A percentile compares a stretch with the other conserved stretches of the same genome.
Evolutionary conservation across 2,329 filamentous ascomycete species (phyloP).

Genomic region (Sclerotiophoma versabilis): DNA sequence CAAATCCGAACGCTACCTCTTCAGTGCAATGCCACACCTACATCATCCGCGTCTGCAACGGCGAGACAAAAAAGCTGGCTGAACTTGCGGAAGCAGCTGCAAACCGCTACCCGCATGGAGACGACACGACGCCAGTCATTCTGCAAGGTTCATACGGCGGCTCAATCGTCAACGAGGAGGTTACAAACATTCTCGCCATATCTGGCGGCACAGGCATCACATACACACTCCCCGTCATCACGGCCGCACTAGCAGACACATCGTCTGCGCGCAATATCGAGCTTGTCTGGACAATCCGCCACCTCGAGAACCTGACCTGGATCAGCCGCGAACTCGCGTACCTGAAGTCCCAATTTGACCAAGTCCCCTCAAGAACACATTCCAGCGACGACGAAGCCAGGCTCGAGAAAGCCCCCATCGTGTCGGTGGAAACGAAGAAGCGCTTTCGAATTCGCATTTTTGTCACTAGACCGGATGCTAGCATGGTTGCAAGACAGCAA

Average conservation of each 20-base stretch:
- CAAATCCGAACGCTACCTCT: slow-evolving; percentile 3
- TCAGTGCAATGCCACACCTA: slow-evolving; percentile 32
- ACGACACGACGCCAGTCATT: slow-evolving; percentile 25
- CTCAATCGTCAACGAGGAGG: slow-evolving; percentile 17
- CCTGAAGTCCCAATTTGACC: slow-evolving; percentile 22
- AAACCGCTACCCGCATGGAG: slow-evolving; percentile 6
- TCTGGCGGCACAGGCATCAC: slow-evolving; percentile 42
- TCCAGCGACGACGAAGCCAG: not conserved
- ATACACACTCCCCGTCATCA: slow-evolving; percentile 35
- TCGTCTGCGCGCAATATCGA: slow-evolving; percentile 22
- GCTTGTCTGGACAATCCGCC: slow-evolving; percentile 35
- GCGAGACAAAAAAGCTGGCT: slow-evolving; percentile 38
- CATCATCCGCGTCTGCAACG: slow-evolving; percentile 38
- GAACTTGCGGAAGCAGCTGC: slow-evolving; percentile 24
- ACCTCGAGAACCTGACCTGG: slow-evolving; percentile 32
- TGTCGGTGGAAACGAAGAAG: slow-evolving; percentile 2
- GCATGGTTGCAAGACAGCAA: not conserved
- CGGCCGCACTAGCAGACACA: slow-evolving; percentile 15
- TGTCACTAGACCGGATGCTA: slow-evolving; percentile 17
- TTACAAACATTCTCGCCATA: slow-evolving; percentile 35
- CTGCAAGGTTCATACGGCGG: slow-evolving; percentile 37
- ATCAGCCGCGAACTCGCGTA: slow-evolving; percentile 27
- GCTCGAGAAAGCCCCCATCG: not conserved
- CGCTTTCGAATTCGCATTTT: slow-evolving; percentile 27
- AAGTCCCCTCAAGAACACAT: not conserved